Conservation (phyloP, 139 green algal genomes). For the Gonium pectorale region DNA sequence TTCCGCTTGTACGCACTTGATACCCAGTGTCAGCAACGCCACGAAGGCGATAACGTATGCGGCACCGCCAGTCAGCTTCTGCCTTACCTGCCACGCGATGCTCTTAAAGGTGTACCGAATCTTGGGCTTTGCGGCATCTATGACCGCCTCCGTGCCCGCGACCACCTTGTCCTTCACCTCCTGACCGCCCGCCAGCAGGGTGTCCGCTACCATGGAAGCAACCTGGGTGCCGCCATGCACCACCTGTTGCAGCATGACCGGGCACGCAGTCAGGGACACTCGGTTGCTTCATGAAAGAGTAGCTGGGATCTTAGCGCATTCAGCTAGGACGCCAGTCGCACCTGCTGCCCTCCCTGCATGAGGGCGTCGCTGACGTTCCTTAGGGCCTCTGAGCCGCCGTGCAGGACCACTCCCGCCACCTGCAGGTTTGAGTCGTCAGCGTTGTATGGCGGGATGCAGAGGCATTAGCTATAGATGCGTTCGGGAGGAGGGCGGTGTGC, state of each 20-base stretch:
- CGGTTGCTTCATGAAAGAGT: neutral
- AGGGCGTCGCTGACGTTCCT: neutral
- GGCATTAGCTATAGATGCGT: too few relatives aligned
- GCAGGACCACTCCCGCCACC: neutral
- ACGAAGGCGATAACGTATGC: too few relatives aligned
- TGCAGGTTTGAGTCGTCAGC: too few relatives aligned
- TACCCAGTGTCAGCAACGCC: too few relatives aligned
- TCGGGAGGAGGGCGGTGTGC: too few relatives aligned
- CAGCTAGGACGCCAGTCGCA: neutral
- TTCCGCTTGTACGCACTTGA: too few relatives aligned
- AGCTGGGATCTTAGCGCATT: neutral
- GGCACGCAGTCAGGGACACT: too few relatives aligned
- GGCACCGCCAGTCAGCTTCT: too few relatives aligned
- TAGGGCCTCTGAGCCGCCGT: neutral
- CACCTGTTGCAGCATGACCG: too few relatives aligned
- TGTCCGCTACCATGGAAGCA: neutral
- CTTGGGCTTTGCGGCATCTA: conserved; percentile 35
- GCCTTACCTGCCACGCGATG: conserved; percentile 23
- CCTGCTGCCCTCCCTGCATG: neutral
- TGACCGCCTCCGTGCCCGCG: conserved; percentile 8
- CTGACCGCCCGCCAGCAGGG: neutral
- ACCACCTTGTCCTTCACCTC: conserved; percentile 34
- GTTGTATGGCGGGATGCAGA: too few relatives aligned
- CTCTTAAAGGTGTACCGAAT: conserved; percentile 1
- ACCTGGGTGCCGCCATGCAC: neutral